Base-by-base conservation (phyloP, 768 basidiomycete species). In the Suillus lakei region DNA sequence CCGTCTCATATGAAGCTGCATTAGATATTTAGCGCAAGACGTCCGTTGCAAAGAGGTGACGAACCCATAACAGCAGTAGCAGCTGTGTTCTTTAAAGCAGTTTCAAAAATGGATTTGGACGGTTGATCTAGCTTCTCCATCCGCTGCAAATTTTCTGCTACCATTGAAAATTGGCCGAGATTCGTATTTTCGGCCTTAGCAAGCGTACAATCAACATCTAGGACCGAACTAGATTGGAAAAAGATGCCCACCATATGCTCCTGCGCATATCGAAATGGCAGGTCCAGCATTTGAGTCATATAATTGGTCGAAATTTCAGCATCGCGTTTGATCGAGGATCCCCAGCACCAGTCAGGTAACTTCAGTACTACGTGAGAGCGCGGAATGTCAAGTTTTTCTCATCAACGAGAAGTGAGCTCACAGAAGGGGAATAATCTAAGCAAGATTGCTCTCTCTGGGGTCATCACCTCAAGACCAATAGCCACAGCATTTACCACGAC, bases 1-100 rank as follows among this genome's bases (percentile, higher is more conserved):
- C 67, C 1, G 70, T 68, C 61, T 69, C 74, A 34, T 65, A 67
- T 15, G 72, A 69, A 56, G 62, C 74, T 76, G 26, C 44, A 15
- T n/a, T 21, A 39, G 13, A 23, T 28, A 12, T 38, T 1, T 60
- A n/a, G 32, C 34, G 32, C 30, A 59, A 2, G 6, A 13, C 43
- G 7, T 30, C n/a, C 9, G 16, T 7, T 30, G 12, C 6, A 7
- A 23, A 61, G 8, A 26, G 9, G 13, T 21, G 30, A 44, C 73
- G 23, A 50, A 70, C 67, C 69, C 0, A 64, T 5, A 43, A 71
- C 54, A 12, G 70, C 62, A 5, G 55, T 69, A 16, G 39, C 9
- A 21, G 71, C 63, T 5, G 64, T 55, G 5, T 63, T 26, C 43
- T 68, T 71, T 13, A 66, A 60, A 32, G 66, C 66, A 15, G 12